These are phyloP conservation scores for Pythium brassicae DNA, from an alignment of 352 stramenopile genomes.

Conservation along the genomic window DNA sequence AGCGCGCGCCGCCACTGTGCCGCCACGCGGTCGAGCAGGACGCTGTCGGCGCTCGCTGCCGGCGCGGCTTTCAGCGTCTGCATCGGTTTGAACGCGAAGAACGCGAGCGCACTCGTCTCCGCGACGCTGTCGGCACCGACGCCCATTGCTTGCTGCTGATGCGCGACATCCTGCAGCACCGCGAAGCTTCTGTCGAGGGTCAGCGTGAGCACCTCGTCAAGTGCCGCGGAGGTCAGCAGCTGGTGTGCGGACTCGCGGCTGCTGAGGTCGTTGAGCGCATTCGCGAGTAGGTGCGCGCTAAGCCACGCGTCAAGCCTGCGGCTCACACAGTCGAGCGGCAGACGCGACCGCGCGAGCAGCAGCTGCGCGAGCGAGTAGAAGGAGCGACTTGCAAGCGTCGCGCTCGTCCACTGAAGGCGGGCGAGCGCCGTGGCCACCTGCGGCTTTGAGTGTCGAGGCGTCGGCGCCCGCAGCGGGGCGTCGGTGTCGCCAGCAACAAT, in stretches of 20 bases:
- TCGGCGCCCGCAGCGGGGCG: too few relatives aligned
- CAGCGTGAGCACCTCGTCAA: slow-evolving; percentile 16
- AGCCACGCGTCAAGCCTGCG: slow-evolving; percentile 38
- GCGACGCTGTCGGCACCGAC: neutral
- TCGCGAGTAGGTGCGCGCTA: slow-evolving; percentile 28
- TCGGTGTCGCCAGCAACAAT: neutral
- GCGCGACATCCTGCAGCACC: slow-evolving; percentile 41
- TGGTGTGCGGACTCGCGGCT: neutral
- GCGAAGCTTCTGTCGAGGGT: slow-evolving; percentile 36
- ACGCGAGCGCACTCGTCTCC: slow-evolving; percentile 9
- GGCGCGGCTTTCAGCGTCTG: neutral
- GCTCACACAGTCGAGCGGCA: neutral
- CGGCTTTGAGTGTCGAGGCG: neutral
- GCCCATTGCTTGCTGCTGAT: slow-evolving; percentile 23
- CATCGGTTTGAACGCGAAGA: slow-evolving; percentile 51
- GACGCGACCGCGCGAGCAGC: neutral
- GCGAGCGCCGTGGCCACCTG: neutral
- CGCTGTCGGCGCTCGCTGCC: slow-evolving; percentile 6
- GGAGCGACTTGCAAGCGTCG: neutral
- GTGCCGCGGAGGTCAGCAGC: neutral
- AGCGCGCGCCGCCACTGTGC: slow-evolving; percentile 24
- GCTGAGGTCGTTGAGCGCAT: slow-evolving; percentile 20
- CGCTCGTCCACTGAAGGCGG: neutral
- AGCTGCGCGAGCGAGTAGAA: neutral
- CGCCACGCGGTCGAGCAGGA: slow-evolving; percentile 17